These are phyloP conservation scores for Leccinum boreale DNA, from an alignment of 768 basidiomycete genomes.

Conservation along the genomic window DNA sequence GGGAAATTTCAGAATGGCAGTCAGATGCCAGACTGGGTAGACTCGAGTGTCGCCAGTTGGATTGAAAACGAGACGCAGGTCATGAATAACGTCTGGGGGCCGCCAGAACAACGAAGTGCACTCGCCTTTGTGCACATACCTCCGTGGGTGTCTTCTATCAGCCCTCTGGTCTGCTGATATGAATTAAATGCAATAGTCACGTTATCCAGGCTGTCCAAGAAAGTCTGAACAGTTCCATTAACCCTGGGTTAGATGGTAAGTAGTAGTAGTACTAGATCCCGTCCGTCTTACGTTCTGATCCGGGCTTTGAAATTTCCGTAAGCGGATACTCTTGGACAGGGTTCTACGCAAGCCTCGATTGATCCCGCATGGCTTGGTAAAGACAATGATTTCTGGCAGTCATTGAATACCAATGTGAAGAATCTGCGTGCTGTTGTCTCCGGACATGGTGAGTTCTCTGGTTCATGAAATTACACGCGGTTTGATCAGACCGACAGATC, in stretches of 20 bases:
- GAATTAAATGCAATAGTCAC: conserved; percentile 1
- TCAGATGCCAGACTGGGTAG: conserved; percentile 65
- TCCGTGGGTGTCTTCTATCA: conserved; percentile 43
- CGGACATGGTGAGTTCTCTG: conserved; percentile 55
- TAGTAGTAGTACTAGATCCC: background rate
- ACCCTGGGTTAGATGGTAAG: conserved; percentile 43
- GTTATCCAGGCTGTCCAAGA: conserved; percentile 35
- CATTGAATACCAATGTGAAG: conserved; percentile 54
- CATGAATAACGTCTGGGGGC: conserved; percentile 62
- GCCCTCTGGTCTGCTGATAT: background rate
- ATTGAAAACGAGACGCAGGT: conserved; percentile 46
- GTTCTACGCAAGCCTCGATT: conserved; percentile 59
- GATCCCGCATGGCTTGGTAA: conserved; percentile 37
- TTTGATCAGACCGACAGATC: conserved; percentile 41
- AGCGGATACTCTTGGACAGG: conserved; percentile 53
- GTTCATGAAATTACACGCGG: background rate
- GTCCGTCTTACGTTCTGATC: background rate
- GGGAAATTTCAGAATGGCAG: conserved; percentile 47
- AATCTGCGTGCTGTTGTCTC: conserved; percentile 68
- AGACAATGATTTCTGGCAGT: conserved; percentile 61
- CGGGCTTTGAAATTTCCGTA: background rate
- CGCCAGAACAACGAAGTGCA: conserved; percentile 47
- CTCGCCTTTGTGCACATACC: conserved; percentile 77
- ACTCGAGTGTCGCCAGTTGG: conserved; percentile 59
- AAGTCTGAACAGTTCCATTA: conserved; percentile 35